Percentiles rank a stretch among this genome's conserved stretches.
phyloP scores from a whole-genome alignment of 2,329 filamentous ascomycete genomes.

The Xylariomycetidae sp. region DNA sequence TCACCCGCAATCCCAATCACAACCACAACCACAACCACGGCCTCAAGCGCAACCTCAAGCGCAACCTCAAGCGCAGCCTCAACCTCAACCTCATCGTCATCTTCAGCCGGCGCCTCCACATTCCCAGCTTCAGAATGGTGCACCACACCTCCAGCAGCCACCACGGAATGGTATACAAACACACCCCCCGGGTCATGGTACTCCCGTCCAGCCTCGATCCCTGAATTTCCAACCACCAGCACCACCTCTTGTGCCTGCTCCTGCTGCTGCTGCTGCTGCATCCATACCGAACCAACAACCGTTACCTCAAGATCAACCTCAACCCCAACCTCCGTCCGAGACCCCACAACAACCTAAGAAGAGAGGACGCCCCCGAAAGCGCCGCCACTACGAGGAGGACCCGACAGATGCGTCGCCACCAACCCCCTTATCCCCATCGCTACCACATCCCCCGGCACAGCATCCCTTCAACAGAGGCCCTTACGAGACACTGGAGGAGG shows the following conservation, averaged over 20 bases:
- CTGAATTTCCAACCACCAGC: too few species aligned
- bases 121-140: too few species aligned
- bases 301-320: constrained; percentile 1
- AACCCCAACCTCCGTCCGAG: constrained; percentile 1
- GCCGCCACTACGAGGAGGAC: constrained; percentile 10
- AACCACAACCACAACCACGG: constrained; percentile 3
- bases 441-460: constrained; percentile 10
- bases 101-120: too few species aligned
- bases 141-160: too few species aligned
- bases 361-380: constrained; percentile 9
- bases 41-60: constrained; percentile 6
- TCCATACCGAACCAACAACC: not conserved
- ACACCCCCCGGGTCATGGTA: too few species aligned
- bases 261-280: not conserved
- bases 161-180: too few species aligned
- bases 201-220: too few species aligned
- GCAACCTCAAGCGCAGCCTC: constrained; percentile 4
- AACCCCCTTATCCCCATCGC: constrained; percentile 4
- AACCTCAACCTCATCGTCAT: constrained; percentile 1
- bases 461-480: constrained; percentile 21
- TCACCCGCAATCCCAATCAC: constrained; percentile 1
- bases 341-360: constrained; percentile 7
- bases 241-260: too few species aligned
- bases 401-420: not conserved
- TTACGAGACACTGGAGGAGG: constrained; percentile 23